These are phyloP conservation scores for Backusella australiensis DNA, from an alignment of 192 early-diverging fungal genomes.

Conservation along the genomic window DNA sequence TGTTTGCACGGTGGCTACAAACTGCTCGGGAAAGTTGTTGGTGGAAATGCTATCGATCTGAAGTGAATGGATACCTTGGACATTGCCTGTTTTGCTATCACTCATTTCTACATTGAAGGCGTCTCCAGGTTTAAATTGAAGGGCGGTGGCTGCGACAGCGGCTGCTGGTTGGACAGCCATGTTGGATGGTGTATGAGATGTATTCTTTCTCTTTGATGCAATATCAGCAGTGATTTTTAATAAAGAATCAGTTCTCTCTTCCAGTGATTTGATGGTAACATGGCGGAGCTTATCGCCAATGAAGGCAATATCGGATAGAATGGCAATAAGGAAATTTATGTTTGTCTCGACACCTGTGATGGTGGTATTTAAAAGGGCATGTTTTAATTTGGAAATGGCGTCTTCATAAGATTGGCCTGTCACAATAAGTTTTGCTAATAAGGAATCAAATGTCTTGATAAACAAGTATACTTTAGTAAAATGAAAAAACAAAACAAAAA, in stretches of 20 bases:
- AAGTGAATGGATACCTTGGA: constrained; percentile 8
- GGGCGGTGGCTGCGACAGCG: not conserved
- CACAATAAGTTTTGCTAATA: constrained; percentile 94
- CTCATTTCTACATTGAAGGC: constrained; percentile 23
- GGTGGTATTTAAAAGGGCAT: constrained; percentile 8
- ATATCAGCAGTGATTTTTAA: not conserved
- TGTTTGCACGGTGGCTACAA: constrained; percentile 11
- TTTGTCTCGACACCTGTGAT: constrained; percentile 89
- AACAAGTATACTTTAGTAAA: not conserved
- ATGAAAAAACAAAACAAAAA: no score
- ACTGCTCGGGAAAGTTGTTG: constrained; percentile 31
- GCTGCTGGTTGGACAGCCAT: not conserved
- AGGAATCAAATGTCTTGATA: constrained; percentile 75
- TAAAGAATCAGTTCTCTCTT: constrained; percentile 28
- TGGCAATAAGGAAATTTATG: constrained; percentile 78
- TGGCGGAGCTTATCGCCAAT: constrained; percentile 53
- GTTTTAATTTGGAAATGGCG: constrained; percentile 49
- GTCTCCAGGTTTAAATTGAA: constrained; percentile 36
- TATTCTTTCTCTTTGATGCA: not conserved
- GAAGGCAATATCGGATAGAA: constrained; percentile 77
- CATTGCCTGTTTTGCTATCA: not conserved
- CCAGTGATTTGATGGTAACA: constrained; percentile 84
- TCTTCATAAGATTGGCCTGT: constrained; percentile 72
- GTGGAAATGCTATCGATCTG: constrained; percentile 21
- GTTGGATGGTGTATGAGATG: not conserved